These are phyloP conservation scores for Raffaelea deltoideospora DNA, from an alignment of 2,329 filamentous ascomycete species.

Conservation along the genomic window DNA sequence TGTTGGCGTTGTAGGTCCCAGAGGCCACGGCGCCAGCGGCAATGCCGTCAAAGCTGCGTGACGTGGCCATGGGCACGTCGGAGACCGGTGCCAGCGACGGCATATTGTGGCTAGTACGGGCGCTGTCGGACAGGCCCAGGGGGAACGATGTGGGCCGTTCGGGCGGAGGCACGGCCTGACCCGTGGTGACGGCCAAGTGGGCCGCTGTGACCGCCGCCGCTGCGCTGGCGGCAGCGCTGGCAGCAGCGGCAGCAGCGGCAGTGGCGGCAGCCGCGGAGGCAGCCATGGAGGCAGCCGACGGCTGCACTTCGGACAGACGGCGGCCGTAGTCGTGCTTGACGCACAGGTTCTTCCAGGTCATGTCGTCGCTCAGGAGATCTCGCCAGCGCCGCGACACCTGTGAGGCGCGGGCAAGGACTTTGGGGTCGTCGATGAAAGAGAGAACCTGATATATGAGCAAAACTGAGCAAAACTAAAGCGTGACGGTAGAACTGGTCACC, in stretches of 20 bases:
- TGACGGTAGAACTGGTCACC: too few species aligned
- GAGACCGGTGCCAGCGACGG: slow-evolving; percentile 24
- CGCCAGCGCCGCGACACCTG: slow-evolving; percentile 94
- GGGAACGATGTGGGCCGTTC: slow-evolving; percentile 18
- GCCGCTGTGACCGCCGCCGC: slow-evolving; percentile 12
- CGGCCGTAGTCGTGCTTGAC: slow-evolving; percentile 83
- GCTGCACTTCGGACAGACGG: slow-evolving; percentile 34
- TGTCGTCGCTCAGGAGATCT: slow-evolving; percentile 85
- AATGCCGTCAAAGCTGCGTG: slow-evolving; percentile 45
- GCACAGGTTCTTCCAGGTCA: slow-evolving; percentile 95
- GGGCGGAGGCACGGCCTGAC: too few species aligned
- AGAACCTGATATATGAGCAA: slow-evolving; percentile 50
- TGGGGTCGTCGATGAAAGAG: slow-evolving; percentile 93
- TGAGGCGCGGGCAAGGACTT: slow-evolving; percentile 79
- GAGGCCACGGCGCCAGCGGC: too few species aligned
- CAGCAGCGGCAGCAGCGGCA: too few species aligned
- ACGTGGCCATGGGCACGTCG: slow-evolving; percentile 19
- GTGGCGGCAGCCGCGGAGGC: too few species aligned
- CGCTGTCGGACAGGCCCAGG: slow-evolving; percentile 18
- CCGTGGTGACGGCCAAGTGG: too few species aligned
- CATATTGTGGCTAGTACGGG: slow-evolving; percentile 23
- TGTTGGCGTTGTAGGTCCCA: too few species aligned
- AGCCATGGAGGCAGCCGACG: too few species aligned
- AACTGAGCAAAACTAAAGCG: too few species aligned
- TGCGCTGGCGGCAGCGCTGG: slow-evolving; percentile 12